Evolutionary conservation across 495 filamentous ascomycete species (phyloP).

Genomic region (Trichoderma orchidacearum): DNA sequence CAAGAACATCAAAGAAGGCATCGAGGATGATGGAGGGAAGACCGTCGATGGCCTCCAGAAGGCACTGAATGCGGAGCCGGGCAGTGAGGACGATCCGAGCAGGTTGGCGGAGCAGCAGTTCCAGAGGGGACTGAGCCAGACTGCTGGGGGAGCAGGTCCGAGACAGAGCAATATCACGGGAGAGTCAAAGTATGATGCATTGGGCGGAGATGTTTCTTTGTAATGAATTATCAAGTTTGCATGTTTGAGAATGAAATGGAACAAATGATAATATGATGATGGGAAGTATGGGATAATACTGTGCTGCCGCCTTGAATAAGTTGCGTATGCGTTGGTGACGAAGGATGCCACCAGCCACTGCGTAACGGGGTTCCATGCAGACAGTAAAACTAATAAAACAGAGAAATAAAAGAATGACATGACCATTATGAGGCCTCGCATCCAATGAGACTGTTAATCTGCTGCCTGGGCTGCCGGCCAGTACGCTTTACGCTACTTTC

Average conservation of each 20-base stretch:
- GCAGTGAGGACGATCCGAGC: constrained; percentile 22
- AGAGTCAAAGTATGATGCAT: not conserved
- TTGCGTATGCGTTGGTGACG: too few species aligned
- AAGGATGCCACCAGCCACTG: too few species aligned
- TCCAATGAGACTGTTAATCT: not conserved
- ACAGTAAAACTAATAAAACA: too few species aligned
- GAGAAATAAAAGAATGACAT: too few species aligned
- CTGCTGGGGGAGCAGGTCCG: not conserved
- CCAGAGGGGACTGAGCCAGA: not conserved
- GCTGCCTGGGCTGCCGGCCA: not conserved
- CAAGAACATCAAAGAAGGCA: constrained; percentile 24
- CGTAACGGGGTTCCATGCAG: too few species aligned
- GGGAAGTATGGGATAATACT: too few species aligned
- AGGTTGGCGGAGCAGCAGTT: constrained; percentile 13
- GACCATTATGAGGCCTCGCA: too few species aligned
- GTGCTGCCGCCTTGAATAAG: too few species aligned
- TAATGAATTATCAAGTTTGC: not conserved
- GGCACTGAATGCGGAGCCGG: constrained; percentile 20
- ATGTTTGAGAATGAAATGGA: not conserved
- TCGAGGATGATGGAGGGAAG: constrained; percentile 17
- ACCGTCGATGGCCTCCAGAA: constrained; percentile 13
- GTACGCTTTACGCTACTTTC: not conserved
- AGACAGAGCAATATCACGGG: not conserved
- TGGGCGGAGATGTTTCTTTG: not conserved
- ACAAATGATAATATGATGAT: too few species aligned